Conservation (phyloP, 1,284 basidiomycete genomes). For the Fomitiporia mediterranea region DNA sequence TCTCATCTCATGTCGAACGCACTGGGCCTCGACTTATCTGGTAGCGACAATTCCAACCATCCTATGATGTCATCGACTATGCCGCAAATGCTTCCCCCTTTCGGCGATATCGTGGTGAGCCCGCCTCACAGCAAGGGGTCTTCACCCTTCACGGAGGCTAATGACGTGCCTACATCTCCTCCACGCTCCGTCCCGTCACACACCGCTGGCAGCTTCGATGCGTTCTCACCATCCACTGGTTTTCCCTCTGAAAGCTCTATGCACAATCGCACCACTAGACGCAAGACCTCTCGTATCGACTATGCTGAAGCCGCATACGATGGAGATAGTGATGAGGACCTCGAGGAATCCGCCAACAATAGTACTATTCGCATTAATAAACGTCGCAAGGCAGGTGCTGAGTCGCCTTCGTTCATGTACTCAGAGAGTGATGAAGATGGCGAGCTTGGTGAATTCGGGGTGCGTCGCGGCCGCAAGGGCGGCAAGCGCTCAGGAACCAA, state of each 20-base stretch:
- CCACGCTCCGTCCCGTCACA: not conserved
- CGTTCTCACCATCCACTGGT: not conserved
- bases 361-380: slow-evolving; percentile 2
- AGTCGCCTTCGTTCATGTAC: not conserved
- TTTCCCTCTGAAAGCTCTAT: slow-evolving; percentile 12
- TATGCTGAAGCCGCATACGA: slow-evolving; percentile 15
- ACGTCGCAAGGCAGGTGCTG: slow-evolving; percentile 5
- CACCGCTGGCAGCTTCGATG: not conserved
- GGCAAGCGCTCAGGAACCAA: not conserved
- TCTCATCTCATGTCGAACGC: slow-evolving; percentile 13
- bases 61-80: not conserved
- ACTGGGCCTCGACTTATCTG: slow-evolving; percentile 13
- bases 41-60: not conserved
- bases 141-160: slow-evolving; percentile 3
- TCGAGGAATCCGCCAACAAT: not conserved
- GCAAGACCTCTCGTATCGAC: slow-evolving; percentile 9
- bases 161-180: not conserved
- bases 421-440: slow-evolving; percentile 7
- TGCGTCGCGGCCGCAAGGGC: not conserved
- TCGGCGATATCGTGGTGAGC: not conserved
- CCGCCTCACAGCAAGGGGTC: slow-evolving; percentile 8
- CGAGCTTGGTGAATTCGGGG: slow-evolving; percentile 6
- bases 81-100: slow-evolving; percentile 2
- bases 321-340: slow-evolving; percentile 19
- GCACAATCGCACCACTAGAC: slow-evolving; percentile 2